phyloP scores from a whole-genome alignment of 2,329 filamentous ascomycete genomes.

The Alternaria angustiovoidea region DNA sequence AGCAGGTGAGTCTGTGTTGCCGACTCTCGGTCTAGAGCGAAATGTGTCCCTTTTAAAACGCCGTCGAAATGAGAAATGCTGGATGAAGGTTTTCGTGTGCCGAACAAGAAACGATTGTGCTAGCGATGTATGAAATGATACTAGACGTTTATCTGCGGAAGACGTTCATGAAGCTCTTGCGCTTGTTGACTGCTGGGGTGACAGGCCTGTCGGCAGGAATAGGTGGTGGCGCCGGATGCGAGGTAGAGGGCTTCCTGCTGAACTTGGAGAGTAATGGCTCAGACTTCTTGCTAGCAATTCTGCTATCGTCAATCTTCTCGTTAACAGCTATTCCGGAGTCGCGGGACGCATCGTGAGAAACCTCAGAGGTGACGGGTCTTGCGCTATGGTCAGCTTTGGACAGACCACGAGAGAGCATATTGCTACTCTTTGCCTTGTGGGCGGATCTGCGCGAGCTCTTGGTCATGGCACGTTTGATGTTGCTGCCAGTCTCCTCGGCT shows the following conservation, averaged over 20 bases:
- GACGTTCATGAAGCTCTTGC: slow-evolving; percentile 57
- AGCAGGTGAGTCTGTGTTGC: slow-evolving; percentile 11
- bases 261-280: slow-evolving; percentile 33
- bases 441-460: slow-evolving; percentile 47
- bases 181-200: slow-evolving; percentile 53
- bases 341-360: slow-evolving; percentile 46
- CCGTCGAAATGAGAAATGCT: background rate
- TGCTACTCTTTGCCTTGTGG: slow-evolving; percentile 49
- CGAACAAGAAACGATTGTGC: background rate
- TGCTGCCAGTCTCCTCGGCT: slow-evolving; percentile 51
- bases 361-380: slow-evolving; percentile 40
- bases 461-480: slow-evolving; percentile 54
- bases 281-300: slow-evolving; percentile 34
- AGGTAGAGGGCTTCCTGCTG: slow-evolving; percentile 28
- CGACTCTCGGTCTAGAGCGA: slow-evolving; percentile 3
- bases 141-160: slow-evolving; percentile 46
- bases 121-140: slow-evolving; percentile 1
- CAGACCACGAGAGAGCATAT: slow-evolving; percentile 44
- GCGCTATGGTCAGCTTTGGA: slow-evolving; percentile 40
- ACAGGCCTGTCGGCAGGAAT: slow-evolving; percentile 40
- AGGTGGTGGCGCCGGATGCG: slow-evolving; percentile 35
- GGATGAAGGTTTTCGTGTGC: background rate
- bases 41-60: slow-evolving; percentile 1
- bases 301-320: slow-evolving; percentile 33
- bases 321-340: slow-evolving; percentile 48